Evolutionary conservation across 257 asterid genomes (phyloP), one percentile per base, ranked within the genome.

Genomic region (Solanum phureja): DNA sequence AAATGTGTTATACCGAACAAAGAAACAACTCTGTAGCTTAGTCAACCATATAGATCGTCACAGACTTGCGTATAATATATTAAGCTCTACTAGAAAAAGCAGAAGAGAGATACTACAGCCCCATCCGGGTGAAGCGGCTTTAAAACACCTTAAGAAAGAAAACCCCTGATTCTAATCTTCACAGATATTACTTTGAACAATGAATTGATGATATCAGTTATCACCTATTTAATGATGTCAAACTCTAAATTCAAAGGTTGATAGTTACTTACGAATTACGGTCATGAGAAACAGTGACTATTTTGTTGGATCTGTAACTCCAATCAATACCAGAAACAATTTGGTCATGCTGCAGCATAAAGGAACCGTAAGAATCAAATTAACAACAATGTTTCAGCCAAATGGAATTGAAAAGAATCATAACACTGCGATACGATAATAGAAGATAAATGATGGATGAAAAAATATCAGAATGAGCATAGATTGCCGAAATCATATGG

Each of bases 231-330:
- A 49, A 82, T 49, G 27, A 31, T 82, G 34, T 82, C 86, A 82
- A 31, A 82, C 44, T 18, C 31, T 38, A 33, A 19, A 24, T 11
- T 58, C 77, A 33, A 90, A 87, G 88, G 84, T 46, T 58, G 75
- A 83, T 35, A 73, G 42, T 66, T 83, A 95, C 99, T 95, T 94
- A 97, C 99, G 99, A 95, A 92, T 97, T 97, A 88, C 99, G 95
- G 89, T 97, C 99, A 93, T 97, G 99, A 90, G 99, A 95, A 89
- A 95, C 99, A 73, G 99, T 93, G 62, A 97, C 99, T 87, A 97
- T 94, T 92, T 92, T 92, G 94, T 96, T 95, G 21, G 99, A 92
- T 72, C 90, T 93, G 85, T 86, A 86, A 87, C 99, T 89, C 99
- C 99, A 97, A 91, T 97, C 99, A 68, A 97, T 90, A 87, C 98